Base-by-base conservation (phyloP, 495 filamentous ascomycete species). In the Daldinia concentrica region DNA sequence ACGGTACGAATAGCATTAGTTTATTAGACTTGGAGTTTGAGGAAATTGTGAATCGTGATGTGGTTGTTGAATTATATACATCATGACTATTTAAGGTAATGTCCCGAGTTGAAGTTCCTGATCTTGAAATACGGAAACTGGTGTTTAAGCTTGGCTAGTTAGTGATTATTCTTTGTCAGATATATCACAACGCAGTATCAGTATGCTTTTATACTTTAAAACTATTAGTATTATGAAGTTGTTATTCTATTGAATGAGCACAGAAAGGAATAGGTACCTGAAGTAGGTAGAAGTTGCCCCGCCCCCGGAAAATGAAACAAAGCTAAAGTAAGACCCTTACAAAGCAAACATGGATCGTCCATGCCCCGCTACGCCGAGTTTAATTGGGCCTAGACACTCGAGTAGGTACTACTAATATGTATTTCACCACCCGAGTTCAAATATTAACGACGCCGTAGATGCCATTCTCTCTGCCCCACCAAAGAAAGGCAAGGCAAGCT, bases 281-380 rank as follows among this genome's bases (percentile, higher is more conserved):
- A 48, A 22, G 43, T 48, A 12, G 26, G 12, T 52, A 27, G 12
- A 48, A 24, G 43, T 8, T 54, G 50, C 50, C 50, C 50, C 50
- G 26, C 50, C 50, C 50, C 50, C 50, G 12, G 50, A 30, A 54
- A 54, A 54, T 30, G 50, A 22, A 29, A 52, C 50, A 52, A 29
- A 26, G 22, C 24, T 29, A 27, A 48, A 48, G 43, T 48, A 12
- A 48, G 6, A 48, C 17, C 43, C 17, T 24, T 52, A 52, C 11
- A 29, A 11, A 27, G 48, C 48, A 29, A 52, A 15, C 24, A 52
- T 52, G 24, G 48, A 29, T 52, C 27, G 26, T 62, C 17, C 30
- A 50, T 62, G 29, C 58, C 58, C 58, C 58, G 45, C 48, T 34
- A 63, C n/a, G 61, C 50, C 48, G 61, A 34, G 50, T 19, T 24